phyloP scores from a whole-genome alignment of 2,329 filamentous ascomycete species.

The Amauroascus niger region DNA sequence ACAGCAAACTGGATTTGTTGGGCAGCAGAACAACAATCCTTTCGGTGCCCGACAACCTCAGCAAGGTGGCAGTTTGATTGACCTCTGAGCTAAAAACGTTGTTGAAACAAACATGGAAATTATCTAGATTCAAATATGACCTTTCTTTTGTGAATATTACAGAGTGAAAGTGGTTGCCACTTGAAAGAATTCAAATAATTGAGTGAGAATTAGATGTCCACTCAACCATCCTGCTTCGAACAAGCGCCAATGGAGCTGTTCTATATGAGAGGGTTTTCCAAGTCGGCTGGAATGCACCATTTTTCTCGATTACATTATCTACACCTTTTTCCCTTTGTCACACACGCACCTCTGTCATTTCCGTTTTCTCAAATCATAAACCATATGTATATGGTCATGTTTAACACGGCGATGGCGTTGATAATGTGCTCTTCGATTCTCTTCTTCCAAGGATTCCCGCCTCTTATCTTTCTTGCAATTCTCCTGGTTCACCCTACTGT shows the following conservation, averaged over 20 bases:
- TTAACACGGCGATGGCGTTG: neutral
- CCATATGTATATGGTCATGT: neutral
- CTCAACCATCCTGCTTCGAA: neutral
- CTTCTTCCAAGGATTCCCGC: neutral
- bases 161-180: neutral
- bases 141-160: neutral
- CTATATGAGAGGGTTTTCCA: neutral
- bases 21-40: conserved; percentile 43
- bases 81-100: conserved; percentile 38
- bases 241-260: neutral
- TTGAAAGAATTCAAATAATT: neutral
- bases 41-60: conserved; percentile 42
- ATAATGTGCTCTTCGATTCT: neutral
- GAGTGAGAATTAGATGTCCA: neutral
- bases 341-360: neutral
- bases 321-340: neutral
- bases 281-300: neutral
- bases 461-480: neutral
- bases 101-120: neutral
- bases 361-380: neutral
- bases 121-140: neutral
- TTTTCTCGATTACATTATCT: neutral
- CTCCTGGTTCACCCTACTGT: neutral
- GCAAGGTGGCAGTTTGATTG: conserved; percentile 51
- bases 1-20: conserved; percentile 33